Base-by-base conservation (phyloP, 805 yeast species). In the Grigorovia transvaalensis region DNA sequence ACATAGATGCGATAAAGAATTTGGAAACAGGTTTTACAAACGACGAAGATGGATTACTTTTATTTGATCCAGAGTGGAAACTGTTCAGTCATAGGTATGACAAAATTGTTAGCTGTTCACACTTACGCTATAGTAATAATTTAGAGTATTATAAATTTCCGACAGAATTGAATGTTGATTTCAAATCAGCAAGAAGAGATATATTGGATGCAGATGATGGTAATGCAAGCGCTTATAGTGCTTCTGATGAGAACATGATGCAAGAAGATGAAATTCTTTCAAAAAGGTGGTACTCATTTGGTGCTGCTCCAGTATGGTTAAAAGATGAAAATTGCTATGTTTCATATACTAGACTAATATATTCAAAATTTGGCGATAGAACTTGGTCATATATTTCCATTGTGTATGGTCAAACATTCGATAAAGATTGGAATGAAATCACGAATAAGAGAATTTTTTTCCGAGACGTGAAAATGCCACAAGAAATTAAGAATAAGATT, bases 321-420 rank as follows among this genome's bases (percentile, higher is more conserved):
- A 72, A 71, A 38, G 72, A 73, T 46, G 75, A 74, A 54, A 74
- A 75, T 18, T 71, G 74, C 13, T 79, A 77, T 62, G 62, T 73
- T 54, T 66, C 74, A 67, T 73, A 73, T n/a, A 71, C 76, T 23
- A 45, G 80, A 51, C 56, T 75, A 18, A 59, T 69, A 15, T 76
- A 74, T 57, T 58, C 65, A 9, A 27, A 8, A 6, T 12, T 6
- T 13, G 47, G 41, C 15, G 27, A 33, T 20, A 49, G 27, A 29
- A 65, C 60, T 50, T 59, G 60, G 44, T 77, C 78, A 1, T 53
- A 66, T 12, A 64, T 70, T 20, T 71, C 76, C 8, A 65, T 75
- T 33, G 54, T 71, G 6, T 70, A 75, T 58, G 69, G 71, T 9
- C 54, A 50, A 47, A 43, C 52, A 2, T 52, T 46, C 38, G 54